Evolutionary conservation across 257 asterid genomes (phyloP).

Genomic region (Linaria vulgaris): DNA sequence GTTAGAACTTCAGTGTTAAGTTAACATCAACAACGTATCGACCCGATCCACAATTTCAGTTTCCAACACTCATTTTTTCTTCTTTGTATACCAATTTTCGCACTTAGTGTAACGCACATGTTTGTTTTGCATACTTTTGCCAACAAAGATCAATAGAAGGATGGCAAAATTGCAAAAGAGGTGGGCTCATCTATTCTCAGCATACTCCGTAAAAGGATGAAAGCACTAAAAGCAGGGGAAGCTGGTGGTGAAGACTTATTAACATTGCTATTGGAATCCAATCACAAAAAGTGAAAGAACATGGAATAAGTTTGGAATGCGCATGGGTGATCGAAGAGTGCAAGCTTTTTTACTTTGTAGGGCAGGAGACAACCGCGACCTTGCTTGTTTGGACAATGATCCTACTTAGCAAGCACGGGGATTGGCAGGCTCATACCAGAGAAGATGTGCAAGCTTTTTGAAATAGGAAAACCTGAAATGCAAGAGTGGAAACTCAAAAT

Average conservation of each 20-base stretch:
- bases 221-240: conserved; percentile 41
- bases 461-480: conserved; percentile 30
- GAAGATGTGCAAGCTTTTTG: conserved; percentile 46
- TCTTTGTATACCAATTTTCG: background rate
- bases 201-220: conserved; percentile 38
- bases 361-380: conserved; percentile 58
- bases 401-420: conserved; percentile 37
- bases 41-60: no score
- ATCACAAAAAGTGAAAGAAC: conserved; percentile 31
- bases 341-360: conserved; percentile 57
- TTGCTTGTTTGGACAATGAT: conserved; percentile 60
- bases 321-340: conserved; percentile 51
- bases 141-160: conserved; percentile 42
- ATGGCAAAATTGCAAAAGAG: conserved; percentile 41
- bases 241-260: conserved; percentile 36
- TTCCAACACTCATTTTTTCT: background rate
- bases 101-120: background rate
- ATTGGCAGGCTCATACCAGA: conserved; percentile 57
- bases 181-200: conserved; percentile 34
- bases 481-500: conserved; percentile 43
- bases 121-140: conserved; percentile 36
- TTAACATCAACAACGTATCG: no score
- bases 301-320: conserved; percentile 41
- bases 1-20: no score
- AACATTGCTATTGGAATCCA: conserved; percentile 43